Percentiles rank a stretch among this genome's conserved stretches.
Conservation (phyloP, 2,329 filamentous ascomycete genomes). For the Xylariaceae sp. region DNA sequence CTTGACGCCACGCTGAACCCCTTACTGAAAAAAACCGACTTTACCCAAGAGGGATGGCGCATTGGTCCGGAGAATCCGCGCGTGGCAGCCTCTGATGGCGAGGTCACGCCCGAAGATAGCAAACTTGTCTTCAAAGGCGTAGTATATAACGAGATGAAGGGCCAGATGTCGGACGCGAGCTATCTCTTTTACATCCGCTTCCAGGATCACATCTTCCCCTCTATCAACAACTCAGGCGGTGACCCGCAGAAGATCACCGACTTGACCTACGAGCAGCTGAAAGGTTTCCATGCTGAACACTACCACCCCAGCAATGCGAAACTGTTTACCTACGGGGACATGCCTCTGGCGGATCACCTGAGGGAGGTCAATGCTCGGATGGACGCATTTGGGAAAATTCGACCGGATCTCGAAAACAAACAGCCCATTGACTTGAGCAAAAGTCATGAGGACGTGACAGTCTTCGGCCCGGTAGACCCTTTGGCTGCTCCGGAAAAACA, state of each 20-base stretch:
- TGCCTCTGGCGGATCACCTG: slow-evolving; percentile 76
- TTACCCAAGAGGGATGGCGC: slow-evolving; percentile 94
- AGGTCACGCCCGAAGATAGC: slow-evolving; percentile 47
- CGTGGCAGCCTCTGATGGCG: slow-evolving; percentile 37
- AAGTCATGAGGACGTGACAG: slow-evolving; percentile 56
- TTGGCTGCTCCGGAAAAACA: slow-evolving; percentile 80
- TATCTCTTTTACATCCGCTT: slow-evolving; percentile 95
- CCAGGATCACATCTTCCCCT: slow-evolving; percentile 88
- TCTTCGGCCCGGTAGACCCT: slow-evolving; percentile 78
- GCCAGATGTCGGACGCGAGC: slow-evolving; percentile 93
- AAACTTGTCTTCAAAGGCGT: slow-evolving; percentile 92
- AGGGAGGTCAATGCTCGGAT: slow-evolving; percentile 70
- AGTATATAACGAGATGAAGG: slow-evolving; percentile 99
- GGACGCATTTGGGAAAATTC: slow-evolving; percentile 62
- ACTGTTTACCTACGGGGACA: slow-evolving; percentile 89
- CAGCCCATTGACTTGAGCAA: slow-evolving; percentile 67
- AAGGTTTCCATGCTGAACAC: slow-evolving; percentile 81
- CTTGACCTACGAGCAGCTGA: slow-evolving; percentile 82
- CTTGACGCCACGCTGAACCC: slow-evolving; percentile 90
- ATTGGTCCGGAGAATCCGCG: slow-evolving; percentile 85
- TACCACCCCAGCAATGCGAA: slow-evolving; percentile 98
- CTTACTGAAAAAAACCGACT: slow-evolving; percentile 82
- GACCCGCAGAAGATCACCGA: slow-evolving; percentile 96
- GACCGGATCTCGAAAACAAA: slow-evolving; percentile 66
- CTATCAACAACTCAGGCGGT: slow-evolving; percentile 92